These are phyloP conservation scores for Lipomyces kockii DNA, from an alignment of 805 yeast species.

Conservation along the genomic window DNA sequence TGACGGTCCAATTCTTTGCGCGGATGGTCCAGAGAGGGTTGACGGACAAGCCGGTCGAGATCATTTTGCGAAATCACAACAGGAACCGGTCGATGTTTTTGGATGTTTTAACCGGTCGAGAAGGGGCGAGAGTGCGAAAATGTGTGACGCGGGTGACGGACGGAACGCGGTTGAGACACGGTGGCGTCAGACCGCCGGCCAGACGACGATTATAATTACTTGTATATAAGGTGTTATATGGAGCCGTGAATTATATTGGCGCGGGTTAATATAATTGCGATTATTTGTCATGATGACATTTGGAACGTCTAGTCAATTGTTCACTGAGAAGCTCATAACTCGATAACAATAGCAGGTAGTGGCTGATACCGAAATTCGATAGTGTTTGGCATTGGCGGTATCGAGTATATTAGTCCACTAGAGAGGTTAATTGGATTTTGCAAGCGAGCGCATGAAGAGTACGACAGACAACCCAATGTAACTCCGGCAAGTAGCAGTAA, in stretches of 20 bases:
- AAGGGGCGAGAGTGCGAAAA: constrained; percentile 73
- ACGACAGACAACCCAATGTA: too few relatives aligned
- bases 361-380: too few relatives aligned
- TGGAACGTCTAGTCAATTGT: too few relatives aligned
- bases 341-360: too few relatives aligned
- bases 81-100: constrained; percentile 87
- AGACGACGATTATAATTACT: constrained; percentile 40
- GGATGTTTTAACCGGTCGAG: constrained; percentile 85
- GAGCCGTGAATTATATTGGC: not conserved
- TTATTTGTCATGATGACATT: too few relatives aligned
- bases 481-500: too few relatives aligned
- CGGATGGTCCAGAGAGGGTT: constrained; percentile 66
- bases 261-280: too few relatives aligned
- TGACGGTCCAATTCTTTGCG: constrained; percentile 72
- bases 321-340: too few relatives aligned
- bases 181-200: constrained; percentile 88
- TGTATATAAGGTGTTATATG: constrained; percentile 1
- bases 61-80: constrained; percentile 81
- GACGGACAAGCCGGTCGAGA: constrained; percentile 64
- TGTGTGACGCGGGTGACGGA: constrained; percentile 74
- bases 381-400: too few relatives aligned
- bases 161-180: constrained; percentile 80
- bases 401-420: too few relatives aligned
- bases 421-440: too few relatives aligned
- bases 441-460: too few relatives aligned